phyloP scores from a whole-genome alignment of 2,329 filamentous ascomycete genomes.

The Xylaria digitata region DNA sequence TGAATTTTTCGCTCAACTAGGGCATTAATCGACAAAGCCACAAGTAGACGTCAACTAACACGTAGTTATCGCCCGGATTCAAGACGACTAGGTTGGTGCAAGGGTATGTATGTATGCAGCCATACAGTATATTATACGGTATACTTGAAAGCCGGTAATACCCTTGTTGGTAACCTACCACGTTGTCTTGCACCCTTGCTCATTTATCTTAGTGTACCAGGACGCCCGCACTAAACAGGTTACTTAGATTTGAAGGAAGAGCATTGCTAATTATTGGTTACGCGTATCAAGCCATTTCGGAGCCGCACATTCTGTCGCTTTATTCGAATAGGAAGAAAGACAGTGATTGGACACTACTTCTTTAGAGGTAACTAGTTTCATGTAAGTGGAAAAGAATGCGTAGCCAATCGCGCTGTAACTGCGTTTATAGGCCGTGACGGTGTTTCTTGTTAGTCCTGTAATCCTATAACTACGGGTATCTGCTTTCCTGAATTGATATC shows the following conservation, averaged over 20 bases:
- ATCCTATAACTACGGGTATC: neutral
- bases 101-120: neutral
- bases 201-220: neutral
- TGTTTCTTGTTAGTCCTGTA: neutral
- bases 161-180: slow-evolving; percentile 5
- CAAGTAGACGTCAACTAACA: slow-evolving; percentile 9
- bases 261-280: neutral
- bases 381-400: neutral
- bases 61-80: neutral
- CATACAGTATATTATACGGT: slow-evolving; percentile 6
- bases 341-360: neutral
- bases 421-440: neutral
- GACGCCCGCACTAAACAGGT: neutral
- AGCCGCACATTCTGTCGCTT: slow-evolving; percentile 1
- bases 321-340: neutral
- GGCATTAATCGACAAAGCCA: slow-evolving; percentile 12
- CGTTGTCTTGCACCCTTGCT: slow-evolving; percentile 8
- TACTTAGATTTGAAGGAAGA: slow-evolving; percentile 1
- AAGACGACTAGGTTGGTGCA: slow-evolving; percentile 1
- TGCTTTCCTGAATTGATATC: slow-evolving; percentile 7
- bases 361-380: neutral
- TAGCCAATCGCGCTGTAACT: neutral
- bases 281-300: neutral
- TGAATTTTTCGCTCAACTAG: neutral
- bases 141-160: slow-evolving; percentile 6